Base-by-base conservation (phyloP, 768 basidiomycete genomes). In the Calvatia gigantea region DNA sequence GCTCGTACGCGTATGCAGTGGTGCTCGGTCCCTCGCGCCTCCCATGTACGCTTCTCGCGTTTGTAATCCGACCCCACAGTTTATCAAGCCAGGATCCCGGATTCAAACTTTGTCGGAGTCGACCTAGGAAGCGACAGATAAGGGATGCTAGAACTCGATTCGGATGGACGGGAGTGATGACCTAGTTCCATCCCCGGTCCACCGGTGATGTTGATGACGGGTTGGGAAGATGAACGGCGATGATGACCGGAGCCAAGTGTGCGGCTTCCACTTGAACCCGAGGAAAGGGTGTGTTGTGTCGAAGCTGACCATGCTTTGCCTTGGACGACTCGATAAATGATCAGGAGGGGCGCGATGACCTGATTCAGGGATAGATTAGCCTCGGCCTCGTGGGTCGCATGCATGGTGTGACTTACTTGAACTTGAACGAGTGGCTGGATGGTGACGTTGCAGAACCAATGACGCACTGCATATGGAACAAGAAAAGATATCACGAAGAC, bases 321-420 rank as follows among this genome's bases (percentile, higher is more conserved):
- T 57, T 60, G 60, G 25, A 57, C 57, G 35, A 64, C 59, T 6
- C 61, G 62, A 31, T 62, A 60, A 21, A 64, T 56, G 25, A 61
- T 64, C 11, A 64, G 57, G 4, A 64, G 46, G 12, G 61, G 59
- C 12, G 62, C 60, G 31, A 64, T 59, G 14, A 43, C 58, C 62
- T 61, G 41, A 19, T 4, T 17, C 31, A 17, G 7, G 6, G 15
- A 32, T 31, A 19, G 39, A 7, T 41, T 31, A 19, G 17, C 9
- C 8, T 32, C 14, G 9, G 31, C 6, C 9, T 12, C 2, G 19
- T 21, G 37, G 21, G 17, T 6, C 21, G 25, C 15, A 19, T 5
- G 7, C 31, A 6, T 11, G 15, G 14, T 9, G 12, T 17, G 8
- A 27, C 42, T 53, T 43, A 53, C 51, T 21, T 53, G 51, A 17